Conservation (phyloP, 1,284 basidiomycete species). For the Peniophora sp. region DNA sequence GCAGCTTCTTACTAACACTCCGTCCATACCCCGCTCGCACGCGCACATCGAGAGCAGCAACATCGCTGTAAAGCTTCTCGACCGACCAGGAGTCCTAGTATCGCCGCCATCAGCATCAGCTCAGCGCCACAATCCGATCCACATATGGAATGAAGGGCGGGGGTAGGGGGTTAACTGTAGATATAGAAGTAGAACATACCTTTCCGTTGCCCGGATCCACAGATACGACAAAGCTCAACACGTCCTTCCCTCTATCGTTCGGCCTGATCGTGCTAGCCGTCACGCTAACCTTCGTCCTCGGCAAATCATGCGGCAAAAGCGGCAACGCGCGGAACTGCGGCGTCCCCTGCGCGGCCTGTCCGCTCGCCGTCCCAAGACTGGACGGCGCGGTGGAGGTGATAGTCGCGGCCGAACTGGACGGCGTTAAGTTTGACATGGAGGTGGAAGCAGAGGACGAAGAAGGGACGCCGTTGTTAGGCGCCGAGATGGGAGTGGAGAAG, state of each 20-base stretch:
- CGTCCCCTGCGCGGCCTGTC: conserved; percentile 13
- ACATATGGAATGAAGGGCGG: too few species aligned
- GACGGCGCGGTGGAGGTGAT: neutral
- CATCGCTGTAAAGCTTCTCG: conserved; percentile 91
- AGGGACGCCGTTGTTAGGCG: too few species aligned
- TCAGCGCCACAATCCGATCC: too few species aligned
- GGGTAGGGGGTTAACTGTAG: too few species aligned
- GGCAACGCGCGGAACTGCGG: conserved; percentile 60
- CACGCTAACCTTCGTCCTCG: conserved; percentile 53
- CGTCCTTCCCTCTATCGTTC: conserved; percentile 83
- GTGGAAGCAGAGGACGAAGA: too few species aligned
- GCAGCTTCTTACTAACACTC: conserved; percentile 72
- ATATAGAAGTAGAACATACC: too few species aligned
- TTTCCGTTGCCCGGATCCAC: conserved; percentile 60
- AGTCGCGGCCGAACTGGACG: too few species aligned
- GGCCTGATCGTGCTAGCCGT: conserved; percentile 72
- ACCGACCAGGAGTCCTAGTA: conserved; percentile 69
- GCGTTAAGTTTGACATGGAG: too few species aligned
- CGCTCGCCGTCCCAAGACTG: neutral
- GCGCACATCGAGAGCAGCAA: conserved; percentile 75
- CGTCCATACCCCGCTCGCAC: conserved; percentile 59
- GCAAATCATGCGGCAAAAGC: conserved; percentile 60
- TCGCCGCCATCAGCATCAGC: too few species aligned
- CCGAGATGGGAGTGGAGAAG: conserved; percentile 7
- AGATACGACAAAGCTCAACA: conserved; percentile 73